Conservation (phyloP, 176 grass and related monocot species). For the Cenchrus purpureus region DNA sequence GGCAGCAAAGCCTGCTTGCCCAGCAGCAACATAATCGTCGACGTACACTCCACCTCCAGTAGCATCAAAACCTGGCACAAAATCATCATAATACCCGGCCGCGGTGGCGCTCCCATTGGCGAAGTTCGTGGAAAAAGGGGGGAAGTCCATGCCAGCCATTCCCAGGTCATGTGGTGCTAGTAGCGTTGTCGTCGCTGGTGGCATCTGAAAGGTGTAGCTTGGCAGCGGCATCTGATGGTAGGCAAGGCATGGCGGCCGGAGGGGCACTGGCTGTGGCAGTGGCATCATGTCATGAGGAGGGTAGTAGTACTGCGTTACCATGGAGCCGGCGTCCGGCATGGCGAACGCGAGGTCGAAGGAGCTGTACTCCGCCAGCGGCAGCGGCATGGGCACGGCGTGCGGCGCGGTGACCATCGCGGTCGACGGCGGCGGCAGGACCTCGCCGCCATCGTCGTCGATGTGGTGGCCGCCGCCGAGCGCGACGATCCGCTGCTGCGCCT, state of each 20-base stretch:
- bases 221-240: conserved; percentile 9
- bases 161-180: neutral
- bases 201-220: neutral
- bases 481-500: neutral
- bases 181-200: no score
- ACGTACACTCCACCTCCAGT: neutral
- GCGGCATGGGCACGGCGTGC: neutral
- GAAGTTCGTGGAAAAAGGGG: neutral
- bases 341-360: neutral
- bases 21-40: neutral
- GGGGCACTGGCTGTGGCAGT: neutral
- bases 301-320: neutral
- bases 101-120: neutral
- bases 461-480: neutral
- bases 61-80: neutral
- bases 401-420: neutral
- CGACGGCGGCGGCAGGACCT: neutral
- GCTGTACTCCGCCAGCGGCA: neutral
- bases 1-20: neutral
- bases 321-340: neutral
- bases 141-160: neutral
- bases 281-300: neutral
- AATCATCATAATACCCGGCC: neutral
- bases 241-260: conserved; percentile 4
- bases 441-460: neutral